Percentiles rank a stretch among this genome's conserved stretches.
Evolutionary conservation across 257 asterid species (phyloP).

Genomic region (Plantago elongata): DNA sequence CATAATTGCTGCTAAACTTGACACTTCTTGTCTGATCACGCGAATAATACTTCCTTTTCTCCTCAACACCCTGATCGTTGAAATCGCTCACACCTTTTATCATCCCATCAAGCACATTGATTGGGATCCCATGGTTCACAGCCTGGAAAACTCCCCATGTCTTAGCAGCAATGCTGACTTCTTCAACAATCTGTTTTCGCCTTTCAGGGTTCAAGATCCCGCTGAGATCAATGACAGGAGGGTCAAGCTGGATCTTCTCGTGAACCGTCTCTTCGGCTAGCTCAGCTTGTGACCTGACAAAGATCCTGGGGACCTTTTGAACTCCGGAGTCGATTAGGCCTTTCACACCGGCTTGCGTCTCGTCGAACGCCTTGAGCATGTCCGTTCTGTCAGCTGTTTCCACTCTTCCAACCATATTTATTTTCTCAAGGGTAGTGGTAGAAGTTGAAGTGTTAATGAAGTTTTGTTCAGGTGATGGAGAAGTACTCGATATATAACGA

Average conservation of each 20-base stretch:
- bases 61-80: conserved; percentile 30
- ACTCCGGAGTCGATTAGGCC: conserved; percentile 42
- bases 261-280: conserved; percentile 5
- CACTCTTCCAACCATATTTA: conserved; percentile 11
- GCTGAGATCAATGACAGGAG: conserved; percentile 40
- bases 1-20: conserved; percentile 34
- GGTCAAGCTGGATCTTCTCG: background rate
- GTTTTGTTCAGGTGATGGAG: no score
- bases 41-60: conserved; percentile 42
- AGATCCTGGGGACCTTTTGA: conserved; percentile 32
- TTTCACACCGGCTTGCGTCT: conserved; percentile 53
- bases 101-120: conserved; percentile 27
- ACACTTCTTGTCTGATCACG: conserved; percentile 30
- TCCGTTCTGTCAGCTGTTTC: conserved; percentile 18
- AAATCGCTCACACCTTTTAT: conserved; percentile 25
- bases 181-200: conserved; percentile 21
- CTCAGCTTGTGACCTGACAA: conserved; percentile 34
- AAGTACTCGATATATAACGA: no score
- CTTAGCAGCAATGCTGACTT: conserved; percentile 32
- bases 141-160: conserved; percentile 54
- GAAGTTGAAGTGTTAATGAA: no score
- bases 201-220: conserved; percentile 6
- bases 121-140: conserved; percentile 39
- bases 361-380: conserved; percentile 48
- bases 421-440: no score